Percentiles rank a stretch among this genome's conserved stretches.
Evolutionary conservation across 306 rosid genomes (phyloP).

Genomic region (Rosa lucieae): DNA sequence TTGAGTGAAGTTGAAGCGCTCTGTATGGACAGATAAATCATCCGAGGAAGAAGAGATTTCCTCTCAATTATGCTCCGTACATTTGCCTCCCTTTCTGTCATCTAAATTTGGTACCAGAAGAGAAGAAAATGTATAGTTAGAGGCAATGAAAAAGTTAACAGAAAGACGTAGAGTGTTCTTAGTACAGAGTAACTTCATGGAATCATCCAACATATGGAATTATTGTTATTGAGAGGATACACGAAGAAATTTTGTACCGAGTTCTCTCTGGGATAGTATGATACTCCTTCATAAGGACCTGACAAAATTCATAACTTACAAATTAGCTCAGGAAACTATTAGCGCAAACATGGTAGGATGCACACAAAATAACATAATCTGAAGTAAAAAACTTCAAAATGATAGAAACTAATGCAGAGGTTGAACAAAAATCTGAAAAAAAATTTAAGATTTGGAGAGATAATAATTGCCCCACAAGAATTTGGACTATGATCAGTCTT

Average conservation of each 20-base stretch:
- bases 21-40: conserved; percentile 82
- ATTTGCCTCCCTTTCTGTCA: conserved; percentile 56
- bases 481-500: not conserved
- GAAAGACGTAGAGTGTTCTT: too few species aligned
- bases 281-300: conserved; percentile 83
- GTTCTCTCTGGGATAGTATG: conserved; percentile 66
- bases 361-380: not conserved
- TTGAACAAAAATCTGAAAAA: not conserved
- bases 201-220: not conserved
- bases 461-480: not conserved
- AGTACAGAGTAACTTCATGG: not conserved
- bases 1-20: conserved; percentile 66
- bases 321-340: conserved; percentile 12
- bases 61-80: conserved; percentile 67
- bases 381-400: too few species aligned
- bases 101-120: conserved; percentile 48
- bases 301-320: conserved; percentile 32
- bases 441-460: not conserved
- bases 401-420: not conserved
- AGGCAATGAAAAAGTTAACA: conserved; percentile 2
- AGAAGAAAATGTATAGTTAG: conserved; percentile 14
- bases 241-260: conserved; percentile 41
- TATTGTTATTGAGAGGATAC: not conserved
- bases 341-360: not conserved
- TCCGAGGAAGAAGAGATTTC: conserved; percentile 89